Evolutionary conservation across 257 asterid species (phyloP).

Genomic region (Schizonepeta tenuifolia): DNA sequence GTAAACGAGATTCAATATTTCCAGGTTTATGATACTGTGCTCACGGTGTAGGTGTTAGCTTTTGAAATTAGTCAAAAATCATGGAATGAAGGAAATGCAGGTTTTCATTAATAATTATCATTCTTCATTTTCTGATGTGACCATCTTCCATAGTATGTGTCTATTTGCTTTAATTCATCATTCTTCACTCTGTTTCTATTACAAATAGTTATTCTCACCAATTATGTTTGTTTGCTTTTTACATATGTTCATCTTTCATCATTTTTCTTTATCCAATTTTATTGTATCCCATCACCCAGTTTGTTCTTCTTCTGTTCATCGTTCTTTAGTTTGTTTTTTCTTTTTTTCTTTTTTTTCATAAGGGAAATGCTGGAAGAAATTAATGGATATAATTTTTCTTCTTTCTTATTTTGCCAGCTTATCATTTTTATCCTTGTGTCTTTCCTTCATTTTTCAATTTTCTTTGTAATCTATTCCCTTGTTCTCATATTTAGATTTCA

Average conservation of each 20-base stretch:
- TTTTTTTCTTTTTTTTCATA: background rate
- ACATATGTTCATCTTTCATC: background rate
- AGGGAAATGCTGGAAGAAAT: background rate
- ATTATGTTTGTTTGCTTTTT: background rate
- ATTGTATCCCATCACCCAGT: background rate
- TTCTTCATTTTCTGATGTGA: slow-evolving; percentile 5
- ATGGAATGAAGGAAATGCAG: background rate
- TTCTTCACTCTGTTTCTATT: background rate
- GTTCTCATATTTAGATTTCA: slow-evolving; percentile 13
- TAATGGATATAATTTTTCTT: slow-evolving; percentile 11
- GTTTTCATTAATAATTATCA: background rate
- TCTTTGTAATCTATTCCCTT: background rate
- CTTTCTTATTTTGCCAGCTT: slow-evolving; percentile 1
- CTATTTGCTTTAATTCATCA: background rate
- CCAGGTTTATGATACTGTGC: background rate
- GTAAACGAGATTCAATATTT: background rate
- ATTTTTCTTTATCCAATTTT: background rate
- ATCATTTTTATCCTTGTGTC: slow-evolving; percentile 18
- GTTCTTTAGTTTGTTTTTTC: no score
- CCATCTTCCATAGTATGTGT: background rate
- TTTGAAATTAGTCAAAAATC: background rate
- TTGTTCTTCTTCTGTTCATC: background rate
- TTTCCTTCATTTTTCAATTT: slow-evolving; percentile 2
- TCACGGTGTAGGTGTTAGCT: background rate
- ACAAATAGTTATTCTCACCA: background rate